phyloP scores from a whole-genome alignment of 208 protist species.

The Trypanosoma lewisi region DNA sequence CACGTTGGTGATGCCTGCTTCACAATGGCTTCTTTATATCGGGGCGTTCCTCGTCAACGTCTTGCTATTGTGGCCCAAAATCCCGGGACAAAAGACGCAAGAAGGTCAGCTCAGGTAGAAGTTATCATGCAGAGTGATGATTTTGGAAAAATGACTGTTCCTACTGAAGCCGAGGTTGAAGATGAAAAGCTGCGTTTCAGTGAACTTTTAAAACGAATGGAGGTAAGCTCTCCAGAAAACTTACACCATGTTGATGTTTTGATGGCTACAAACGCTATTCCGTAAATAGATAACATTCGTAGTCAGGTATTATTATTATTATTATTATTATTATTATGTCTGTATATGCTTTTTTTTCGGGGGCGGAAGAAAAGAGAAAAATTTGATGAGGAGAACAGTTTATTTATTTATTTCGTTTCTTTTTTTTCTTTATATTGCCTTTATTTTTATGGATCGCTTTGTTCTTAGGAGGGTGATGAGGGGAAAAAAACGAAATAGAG shows the following conservation, averaged over 20 bases:
- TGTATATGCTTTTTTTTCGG: slow-evolving; percentile 6
- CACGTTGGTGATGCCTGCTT: slow-evolving; percentile 86
- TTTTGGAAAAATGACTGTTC: slow-evolving; percentile 64
- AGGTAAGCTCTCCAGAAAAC: slow-evolving; percentile 59
- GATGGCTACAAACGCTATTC: slow-evolving; percentile 37
- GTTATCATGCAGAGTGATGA: slow-evolving; percentile 82
- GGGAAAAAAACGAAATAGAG: background rate
- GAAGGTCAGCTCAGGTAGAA: slow-evolving; percentile 58
- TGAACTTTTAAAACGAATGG: slow-evolving; percentile 53
- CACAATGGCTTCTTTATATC: slow-evolving; percentile 78
- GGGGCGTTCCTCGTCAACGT: slow-evolving; percentile 69
- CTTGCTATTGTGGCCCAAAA: slow-evolving; percentile 79
- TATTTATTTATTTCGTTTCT: slow-evolving; percentile 5
- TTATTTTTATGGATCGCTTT: no score
- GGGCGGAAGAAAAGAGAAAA: background rate
- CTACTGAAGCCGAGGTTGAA: slow-evolving; percentile 54
- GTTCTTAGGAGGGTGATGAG: background rate
- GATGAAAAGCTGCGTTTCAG: slow-evolving; percentile 67
- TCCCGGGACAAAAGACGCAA: slow-evolving; percentile 68
- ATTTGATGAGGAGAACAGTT: background rate
- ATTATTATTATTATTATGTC: slow-evolving; percentile 21
- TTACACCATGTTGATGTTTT: slow-evolving; percentile 81
- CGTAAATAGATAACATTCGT: slow-evolving; percentile 7
- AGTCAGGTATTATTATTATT: background rate
- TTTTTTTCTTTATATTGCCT: background rate